A percentile compares a stretch with the other conserved stretches of the same genome.
These are phyloP conservation scores for Penicillium crystallinum DNA, from an alignment of 495 filamentous ascomycete species.

Conservation along the genomic window DNA sequence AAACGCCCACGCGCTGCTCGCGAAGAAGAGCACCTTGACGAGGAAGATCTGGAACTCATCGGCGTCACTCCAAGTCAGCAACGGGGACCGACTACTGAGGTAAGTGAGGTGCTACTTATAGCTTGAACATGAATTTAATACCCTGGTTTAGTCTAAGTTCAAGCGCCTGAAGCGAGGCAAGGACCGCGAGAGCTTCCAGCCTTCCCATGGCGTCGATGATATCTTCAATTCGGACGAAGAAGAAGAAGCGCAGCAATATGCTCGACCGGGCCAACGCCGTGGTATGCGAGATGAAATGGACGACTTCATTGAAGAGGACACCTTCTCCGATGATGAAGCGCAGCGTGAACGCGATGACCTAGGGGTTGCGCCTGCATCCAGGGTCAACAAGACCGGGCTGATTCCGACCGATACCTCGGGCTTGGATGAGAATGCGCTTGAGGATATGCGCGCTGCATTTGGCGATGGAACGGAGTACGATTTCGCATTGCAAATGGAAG, in stretches of 20 bases:
- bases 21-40: slow-evolving; percentile 85
- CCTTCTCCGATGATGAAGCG: slow-evolving; percentile 79
- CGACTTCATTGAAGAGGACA: slow-evolving; percentile 96
- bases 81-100: slow-evolving; percentile 57
- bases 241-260: slow-evolving; percentile 60
- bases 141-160: slow-evolving; percentile 64
- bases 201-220: slow-evolving; percentile 69
- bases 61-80: slow-evolving; percentile 68
- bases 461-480: slow-evolving; percentile 92
- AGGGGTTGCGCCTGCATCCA: slow-evolving; percentile 71
- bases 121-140: not conserved
- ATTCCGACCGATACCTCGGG: slow-evolving; percentile 64
- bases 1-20: slow-evolving; percentile 43
- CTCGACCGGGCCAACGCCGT: slow-evolving; percentile 46
- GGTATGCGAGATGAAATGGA: slow-evolving; percentile 80
- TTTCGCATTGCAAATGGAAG: slow-evolving; percentile 83
- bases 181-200: slow-evolving; percentile 55
- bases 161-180: slow-evolving; percentile 92
- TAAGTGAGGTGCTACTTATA: slow-evolving; percentile 28
- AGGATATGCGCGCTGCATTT: slow-evolving; percentile 93
- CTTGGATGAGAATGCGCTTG: slow-evolving; percentile 82
- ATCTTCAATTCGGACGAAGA: slow-evolving; percentile 95
- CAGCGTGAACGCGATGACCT: slow-evolving; percentile 76
- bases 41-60: slow-evolving; percentile 94
- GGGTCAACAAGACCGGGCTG: slow-evolving; percentile 53